phyloP scores from a whole-genome alignment of 176 grass and related monocot genomes.

The Bolboschoenus planiculmis region DNA sequence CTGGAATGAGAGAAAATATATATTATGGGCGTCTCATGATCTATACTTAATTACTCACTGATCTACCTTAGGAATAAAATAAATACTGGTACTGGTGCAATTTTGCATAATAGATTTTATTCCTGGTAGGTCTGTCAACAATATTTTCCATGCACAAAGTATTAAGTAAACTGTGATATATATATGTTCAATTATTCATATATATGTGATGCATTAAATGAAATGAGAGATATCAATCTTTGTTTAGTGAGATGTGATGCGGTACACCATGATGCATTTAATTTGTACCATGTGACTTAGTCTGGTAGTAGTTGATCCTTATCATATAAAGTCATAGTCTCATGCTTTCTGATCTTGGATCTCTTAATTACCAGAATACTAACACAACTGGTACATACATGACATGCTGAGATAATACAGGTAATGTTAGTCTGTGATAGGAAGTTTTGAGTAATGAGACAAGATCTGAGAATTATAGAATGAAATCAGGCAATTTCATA shows the following conservation, averaged over 20 bases:
- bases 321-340: not conserved
- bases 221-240: not conserved
- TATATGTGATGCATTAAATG: not conserved
- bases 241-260: not conserved
- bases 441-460: not conserved
- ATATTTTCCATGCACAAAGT: not conserved
- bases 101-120: conserved; percentile 2
- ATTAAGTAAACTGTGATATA: not conserved
- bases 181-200: not conserved
- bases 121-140: not conserved
- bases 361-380: not conserved
- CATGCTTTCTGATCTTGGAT: not conserved
- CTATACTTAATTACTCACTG: not conserved
- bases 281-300: conserved; percentile 6
- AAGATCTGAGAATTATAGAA: not conserved
- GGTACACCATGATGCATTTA: conserved; percentile 12
- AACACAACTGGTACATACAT: not conserved
- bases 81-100: not conserved
- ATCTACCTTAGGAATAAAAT: not conserved
- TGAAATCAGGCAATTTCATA: not conserved
- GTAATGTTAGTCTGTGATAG: not conserved
- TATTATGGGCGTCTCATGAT: not conserved
- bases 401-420: not conserved
- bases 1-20: not conserved
- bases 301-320: conserved; percentile 15